phyloP scores from a whole-genome alignment of 2,329 filamentous ascomycete genomes.

The Fusarium verrucosum region DNA sequence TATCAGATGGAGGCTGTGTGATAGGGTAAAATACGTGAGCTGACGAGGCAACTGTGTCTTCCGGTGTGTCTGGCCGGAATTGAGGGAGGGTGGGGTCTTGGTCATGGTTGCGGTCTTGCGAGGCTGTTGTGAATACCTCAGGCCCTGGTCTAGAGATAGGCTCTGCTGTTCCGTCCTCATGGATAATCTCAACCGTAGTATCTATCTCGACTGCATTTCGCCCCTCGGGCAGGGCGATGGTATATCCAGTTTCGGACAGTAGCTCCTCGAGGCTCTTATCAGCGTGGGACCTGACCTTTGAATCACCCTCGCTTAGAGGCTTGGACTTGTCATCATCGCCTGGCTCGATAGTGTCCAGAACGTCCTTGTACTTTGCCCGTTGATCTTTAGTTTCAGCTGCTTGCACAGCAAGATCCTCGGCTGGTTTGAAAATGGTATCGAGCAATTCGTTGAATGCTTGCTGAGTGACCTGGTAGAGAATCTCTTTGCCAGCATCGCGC shows the following conservation, averaged over 20 bases:
- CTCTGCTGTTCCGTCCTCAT: constrained; percentile 36
- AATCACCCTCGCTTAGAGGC: constrained; percentile 1
- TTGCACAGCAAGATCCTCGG: constrained; percentile 79
- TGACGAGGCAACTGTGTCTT: constrained; percentile 28
- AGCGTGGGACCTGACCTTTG: constrained; percentile 23
- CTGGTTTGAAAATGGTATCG: constrained; percentile 82
- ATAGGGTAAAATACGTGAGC: constrained; percentile 38
- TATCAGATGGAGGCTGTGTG: constrained; percentile 13
- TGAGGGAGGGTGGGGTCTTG: constrained; percentile 74
- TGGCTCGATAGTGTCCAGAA: constrained; percentile 55
- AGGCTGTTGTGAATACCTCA: constrained; percentile 7
- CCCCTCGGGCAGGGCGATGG: constrained; percentile 48
- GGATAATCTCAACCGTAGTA: constrained; percentile 37
- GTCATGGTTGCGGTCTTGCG: constrained; percentile 51
- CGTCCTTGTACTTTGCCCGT: constrained; percentile 65
- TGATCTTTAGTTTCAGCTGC: constrained; percentile 70
- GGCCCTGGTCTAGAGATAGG: constrained; percentile 28
- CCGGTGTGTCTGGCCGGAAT: constrained; percentile 67
- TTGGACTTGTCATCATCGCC: constrained; percentile 44
- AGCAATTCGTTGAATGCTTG: constrained; percentile 92
- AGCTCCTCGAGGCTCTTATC: constrained; percentile 50
- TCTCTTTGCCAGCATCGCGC: constrained; percentile 83
- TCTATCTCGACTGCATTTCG: constrained; percentile 49
- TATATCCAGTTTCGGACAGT: constrained; percentile 57
- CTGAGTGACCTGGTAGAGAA: constrained; percentile 90